Base-by-base conservation (phyloP, 495 filamentous ascomycete genomes). In the Aspergillus steynii region DNA sequence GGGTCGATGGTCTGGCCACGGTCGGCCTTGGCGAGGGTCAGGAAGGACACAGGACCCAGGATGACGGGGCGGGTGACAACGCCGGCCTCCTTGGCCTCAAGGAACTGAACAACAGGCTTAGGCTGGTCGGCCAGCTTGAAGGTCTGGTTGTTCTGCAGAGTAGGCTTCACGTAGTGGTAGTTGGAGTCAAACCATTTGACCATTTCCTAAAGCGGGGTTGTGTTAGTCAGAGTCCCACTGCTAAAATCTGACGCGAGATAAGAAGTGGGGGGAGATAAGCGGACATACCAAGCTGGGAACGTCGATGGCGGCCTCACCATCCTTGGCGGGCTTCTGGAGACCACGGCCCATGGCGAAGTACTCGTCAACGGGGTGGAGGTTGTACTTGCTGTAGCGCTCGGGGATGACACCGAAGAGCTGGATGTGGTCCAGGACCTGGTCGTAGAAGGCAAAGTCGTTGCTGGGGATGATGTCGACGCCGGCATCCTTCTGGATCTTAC, bases 141-240 rank as follows among this genome's bases (percentile, higher is more conserved):
- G 64, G 83, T 86, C 86, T 99, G 95, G 83, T 90, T 88, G 80
- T 97, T 89, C 78, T 96, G 90, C 59, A 99, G 85, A 61, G 95
- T 97, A 60, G 95, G 95, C 86, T 97, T 97, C 79, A 98, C 95
- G 82, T 98, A 98, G 85, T 99, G 95, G 87, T 99, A 99, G 88
- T 99, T 99, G 66, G 92, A 96, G 85, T 99, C 95, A 76, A 99
- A 99, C 95, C 96, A 99, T 83, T 99, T 99, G 57, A 99, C 95
- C 95, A 99, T 99, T 84, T 99, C 95, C 83, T 87, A 47, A 59
- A 55, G 28, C 14, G 12, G 12, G 10, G 25, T 12, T 27, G 12
- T 45, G 55, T 66, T 64, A 65, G 63, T 48, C 50, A 56, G 29
- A 46, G 45, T 57, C 48, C 6, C 14, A 55, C 9, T 20, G 6